phyloP scores from a whole-genome alignment of 139 green algal species.

The Protoeuglena noctilucae region DNA sequence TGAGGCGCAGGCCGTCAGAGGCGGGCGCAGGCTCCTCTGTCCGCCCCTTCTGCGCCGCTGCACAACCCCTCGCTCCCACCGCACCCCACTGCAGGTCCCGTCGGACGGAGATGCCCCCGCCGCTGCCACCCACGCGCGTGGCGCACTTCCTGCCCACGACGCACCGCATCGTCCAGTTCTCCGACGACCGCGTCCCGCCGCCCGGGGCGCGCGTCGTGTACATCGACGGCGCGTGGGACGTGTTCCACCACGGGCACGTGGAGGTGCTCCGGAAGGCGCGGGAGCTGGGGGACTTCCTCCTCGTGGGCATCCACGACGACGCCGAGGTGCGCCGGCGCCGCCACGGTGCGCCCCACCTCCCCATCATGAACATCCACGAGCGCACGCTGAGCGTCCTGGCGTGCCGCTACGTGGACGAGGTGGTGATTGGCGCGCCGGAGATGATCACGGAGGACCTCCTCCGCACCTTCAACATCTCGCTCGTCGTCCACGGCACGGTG shows the following conservation, averaged over 20 bases:
- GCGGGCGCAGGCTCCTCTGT: too few relatives aligned
- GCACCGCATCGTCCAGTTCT: conserved; percentile 81
- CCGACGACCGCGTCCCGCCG: conserved; percentile 7
- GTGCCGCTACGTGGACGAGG: conserved; percentile 92
- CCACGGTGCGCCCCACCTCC: conserved; percentile 50
- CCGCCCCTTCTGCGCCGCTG: too few relatives aligned
- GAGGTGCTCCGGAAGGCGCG: conserved; percentile 71
- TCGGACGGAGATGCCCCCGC: too few relatives aligned
- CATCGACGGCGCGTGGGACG: conserved; percentile 95
- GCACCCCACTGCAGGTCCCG: too few relatives aligned
- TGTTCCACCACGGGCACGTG: conserved; percentile 93
- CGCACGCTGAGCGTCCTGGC: conserved; percentile 80
- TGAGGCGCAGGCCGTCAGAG: too few relatives aligned
- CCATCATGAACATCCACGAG: conserved; percentile 97
- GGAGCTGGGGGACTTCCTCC: conserved; percentile 77
- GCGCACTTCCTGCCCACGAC: conserved; percentile 84
- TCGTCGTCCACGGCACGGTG: conserved; percentile 68
- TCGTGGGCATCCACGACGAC: conserved; percentile 92
- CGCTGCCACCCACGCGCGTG: conserved; percentile 12
- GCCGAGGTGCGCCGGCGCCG: conserved; percentile 63
- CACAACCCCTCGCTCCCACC: too few relatives aligned
- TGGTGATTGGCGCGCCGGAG: conserved; percentile 64
- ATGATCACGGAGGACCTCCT: conserved; percentile 72
- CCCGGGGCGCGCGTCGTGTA: conserved; percentile 70
- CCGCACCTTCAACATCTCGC: conserved; percentile 87